Conservation (phyloP, 2,329 filamentous ascomycete species). For the Coniosporium tulheliwenetii region DNA sequence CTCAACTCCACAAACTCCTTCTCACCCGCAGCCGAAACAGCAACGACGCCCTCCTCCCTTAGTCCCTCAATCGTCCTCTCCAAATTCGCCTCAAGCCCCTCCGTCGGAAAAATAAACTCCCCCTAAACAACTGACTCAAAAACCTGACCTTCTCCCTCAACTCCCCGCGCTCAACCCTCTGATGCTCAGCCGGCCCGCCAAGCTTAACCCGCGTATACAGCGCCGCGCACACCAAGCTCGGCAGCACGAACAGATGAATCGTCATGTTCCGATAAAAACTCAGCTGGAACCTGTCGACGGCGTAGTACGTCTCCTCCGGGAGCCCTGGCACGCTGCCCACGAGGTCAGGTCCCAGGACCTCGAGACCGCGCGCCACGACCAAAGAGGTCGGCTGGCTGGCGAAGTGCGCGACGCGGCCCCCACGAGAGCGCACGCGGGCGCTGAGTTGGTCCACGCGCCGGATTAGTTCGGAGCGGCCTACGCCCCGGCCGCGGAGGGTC, state of each 20-base stretch:
- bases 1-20: slow-evolving; percentile 48
- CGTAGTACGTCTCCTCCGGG: slow-evolving; percentile 83
- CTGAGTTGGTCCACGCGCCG: slow-evolving; percentile 84
- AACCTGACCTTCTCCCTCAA: slow-evolving; percentile 72
- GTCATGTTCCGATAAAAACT: slow-evolving; percentile 99
- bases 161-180: slow-evolving; percentile 61
- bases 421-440: slow-evolving; percentile 65
- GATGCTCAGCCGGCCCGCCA: slow-evolving; percentile 68
- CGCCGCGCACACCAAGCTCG: slow-evolving; percentile 75
- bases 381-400: slow-evolving; percentile 62
- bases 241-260: slow-evolving; percentile 91
- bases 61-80: slow-evolving; percentile 64
- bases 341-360: slow-evolving; percentile 78
- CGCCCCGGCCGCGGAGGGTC: slow-evolving; percentile 79
- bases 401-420: slow-evolving; percentile 87
- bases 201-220: slow-evolving; percentile 86
- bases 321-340: slow-evolving; percentile 67
- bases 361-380: slow-evolving; percentile 78
- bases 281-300: slow-evolving; percentile 89
- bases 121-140: slow-evolving; percentile 81
- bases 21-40: slow-evolving; percentile 42
- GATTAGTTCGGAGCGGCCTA: slow-evolving; percentile 73
- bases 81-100: slow-evolving; percentile 67
- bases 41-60: slow-evolving; percentile 64
- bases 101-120: slow-evolving; percentile 91